phyloP scores from a whole-genome alignment of 208 protist genomes.

The Acanthamoeba divionensis region DNA sequence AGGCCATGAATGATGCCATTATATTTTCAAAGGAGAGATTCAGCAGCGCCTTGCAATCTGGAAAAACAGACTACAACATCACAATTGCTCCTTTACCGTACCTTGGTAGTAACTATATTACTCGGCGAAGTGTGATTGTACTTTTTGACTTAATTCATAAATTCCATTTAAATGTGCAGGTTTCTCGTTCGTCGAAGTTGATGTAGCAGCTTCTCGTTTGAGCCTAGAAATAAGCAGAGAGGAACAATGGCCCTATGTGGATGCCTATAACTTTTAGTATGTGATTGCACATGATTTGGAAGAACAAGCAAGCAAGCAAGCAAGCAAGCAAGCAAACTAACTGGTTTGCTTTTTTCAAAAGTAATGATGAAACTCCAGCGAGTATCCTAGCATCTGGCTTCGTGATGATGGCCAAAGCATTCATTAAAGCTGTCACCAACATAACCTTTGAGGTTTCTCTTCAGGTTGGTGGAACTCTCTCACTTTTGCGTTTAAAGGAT shows the following conservation, averaged over 20 bases:
- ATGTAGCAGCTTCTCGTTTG: background rate
- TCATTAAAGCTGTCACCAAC: background rate
- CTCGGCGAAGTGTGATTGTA: background rate
- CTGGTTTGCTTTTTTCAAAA: background rate
- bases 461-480: background rate
- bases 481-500: background rate
- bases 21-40: no score
- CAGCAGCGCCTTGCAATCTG: no score
- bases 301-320: background rate
- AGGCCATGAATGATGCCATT: no score
- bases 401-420: conserved; percentile 11
- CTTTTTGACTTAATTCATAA: background rate
- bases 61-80: no score
- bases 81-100: no score
- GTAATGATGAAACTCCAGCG: background rate
- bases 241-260: background rate
- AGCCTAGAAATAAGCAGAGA: background rate
- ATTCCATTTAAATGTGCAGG: background rate
- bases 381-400: background rate
- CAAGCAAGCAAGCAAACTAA: background rate
- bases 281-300: no score
- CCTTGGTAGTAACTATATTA: background rate
- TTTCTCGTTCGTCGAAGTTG: background rate
- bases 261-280: background rate
- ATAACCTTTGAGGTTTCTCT: background rate